phyloP scores from a whole-genome alignment of 2,329 filamentous ascomycete genomes.

The Coniosporium tulheliwenetii region DNA sequence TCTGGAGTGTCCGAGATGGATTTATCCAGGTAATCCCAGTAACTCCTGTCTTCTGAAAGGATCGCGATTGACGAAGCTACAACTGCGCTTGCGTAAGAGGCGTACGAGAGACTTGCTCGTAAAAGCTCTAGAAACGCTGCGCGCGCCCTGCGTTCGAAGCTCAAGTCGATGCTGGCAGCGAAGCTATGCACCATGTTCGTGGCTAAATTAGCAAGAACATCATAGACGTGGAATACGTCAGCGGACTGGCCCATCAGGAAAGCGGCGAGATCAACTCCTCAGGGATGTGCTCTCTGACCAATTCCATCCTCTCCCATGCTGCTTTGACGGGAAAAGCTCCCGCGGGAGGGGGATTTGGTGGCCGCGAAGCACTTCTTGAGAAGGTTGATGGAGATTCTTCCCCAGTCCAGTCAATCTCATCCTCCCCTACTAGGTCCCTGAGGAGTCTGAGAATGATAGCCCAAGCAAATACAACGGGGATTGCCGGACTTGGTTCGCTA shows the following conservation, averaged over 20 bases:
- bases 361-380: too few species aligned
- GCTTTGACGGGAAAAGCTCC: too few species aligned
- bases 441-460: constrained; percentile 50
- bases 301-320: too few species aligned
- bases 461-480: constrained; percentile 69
- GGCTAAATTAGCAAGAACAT: constrained; percentile 28
- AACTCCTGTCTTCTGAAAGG: constrained; percentile 34
- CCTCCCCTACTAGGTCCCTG: too few species aligned
- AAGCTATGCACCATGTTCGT: constrained; percentile 30
- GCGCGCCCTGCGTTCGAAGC: constrained; percentile 48
- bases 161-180: constrained; percentile 29
- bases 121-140: constrained; percentile 54
- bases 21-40: constrained; percentile 15
- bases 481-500: constrained; percentile 43
- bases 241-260: constrained; percentile 32
- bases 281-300: too few species aligned
- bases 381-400: too few species aligned
- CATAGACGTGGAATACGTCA: constrained; percentile 30
- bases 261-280: too few species aligned
- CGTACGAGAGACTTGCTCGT: constrained; percentile 46
- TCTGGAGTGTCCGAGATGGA: constrained; percentile 9
- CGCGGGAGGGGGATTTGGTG: too few species aligned
- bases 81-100: constrained; percentile 60
- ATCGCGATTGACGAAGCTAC: constrained; percentile 51
- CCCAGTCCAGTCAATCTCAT: too few species aligned